phyloP scores from a whole-genome alignment of 2,329 filamentous ascomycete genomes.

The Ceratocystis cubensis region DNA sequence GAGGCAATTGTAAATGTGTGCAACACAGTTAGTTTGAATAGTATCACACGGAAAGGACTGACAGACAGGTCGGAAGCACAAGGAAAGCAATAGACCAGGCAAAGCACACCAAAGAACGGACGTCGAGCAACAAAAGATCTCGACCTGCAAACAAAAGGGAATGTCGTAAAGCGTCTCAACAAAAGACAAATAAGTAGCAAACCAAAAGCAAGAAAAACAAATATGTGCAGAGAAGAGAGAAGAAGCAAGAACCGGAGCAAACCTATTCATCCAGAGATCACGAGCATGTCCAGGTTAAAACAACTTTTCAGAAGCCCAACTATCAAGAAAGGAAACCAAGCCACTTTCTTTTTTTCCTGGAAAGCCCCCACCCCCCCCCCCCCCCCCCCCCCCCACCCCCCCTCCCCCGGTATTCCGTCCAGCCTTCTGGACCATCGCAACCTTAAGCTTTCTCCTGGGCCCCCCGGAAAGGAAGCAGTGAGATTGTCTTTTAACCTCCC shows the following conservation, averaged over 20 bases:
- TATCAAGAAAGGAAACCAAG: conserved; percentile 6
- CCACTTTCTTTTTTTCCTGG: not conserved
- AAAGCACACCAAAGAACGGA: conserved; percentile 19
- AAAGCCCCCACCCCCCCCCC: not conserved
- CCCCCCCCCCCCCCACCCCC: not conserved
- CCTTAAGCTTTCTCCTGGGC: not conserved
- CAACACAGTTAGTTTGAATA: not conserved
- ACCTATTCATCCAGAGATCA: not conserved
- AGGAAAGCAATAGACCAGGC: not conserved
- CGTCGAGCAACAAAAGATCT: conserved; percentile 17
- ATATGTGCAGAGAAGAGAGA: not conserved
- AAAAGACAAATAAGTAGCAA: not conserved
- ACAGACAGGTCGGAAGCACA: conserved; percentile 10
- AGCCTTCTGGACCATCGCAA: not conserved
- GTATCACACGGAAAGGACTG: conserved; percentile 11
- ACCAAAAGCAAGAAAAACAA: not conserved
- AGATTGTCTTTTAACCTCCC: not conserved
- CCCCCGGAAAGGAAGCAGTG: not conserved
- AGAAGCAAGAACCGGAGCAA: not conserved
- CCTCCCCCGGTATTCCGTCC: not conserved
- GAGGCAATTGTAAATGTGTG: conserved; percentile 1
- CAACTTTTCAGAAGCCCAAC: not conserved
- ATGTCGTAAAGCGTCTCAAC: conserved; percentile 5
- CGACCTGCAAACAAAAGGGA: conserved; percentile 8
- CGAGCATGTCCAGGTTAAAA: not conserved